Evolutionary conservation across 768 basidiomycete genomes (phyloP), one percentile per base, ranked within the genome.

Genomic region (Podaxis mareebaensis): DNA sequence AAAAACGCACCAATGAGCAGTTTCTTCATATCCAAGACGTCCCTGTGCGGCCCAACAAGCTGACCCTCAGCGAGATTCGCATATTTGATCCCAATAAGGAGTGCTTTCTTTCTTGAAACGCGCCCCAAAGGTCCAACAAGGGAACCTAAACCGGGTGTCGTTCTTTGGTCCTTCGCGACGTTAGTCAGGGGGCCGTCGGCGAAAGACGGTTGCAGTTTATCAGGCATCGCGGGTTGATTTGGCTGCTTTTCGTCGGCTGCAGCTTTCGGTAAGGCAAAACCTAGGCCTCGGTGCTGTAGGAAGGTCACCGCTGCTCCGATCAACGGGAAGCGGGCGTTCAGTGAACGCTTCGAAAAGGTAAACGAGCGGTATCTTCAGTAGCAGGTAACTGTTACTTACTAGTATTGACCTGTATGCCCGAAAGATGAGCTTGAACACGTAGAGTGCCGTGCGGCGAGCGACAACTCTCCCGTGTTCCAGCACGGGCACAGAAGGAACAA

Each of bases 21-120:
- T 1, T 73, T 60, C 28, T 69, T 70, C 71, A 80, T 75, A 13
- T 68, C 68, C 13, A 30, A 46, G 4, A 78, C 77, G 60, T 81
- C 80, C n/a, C 71, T 67, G 61, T 81, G 79, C 0, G 79, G 77
- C 4, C 77, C 77, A 36, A 62, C 70, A 30, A 77, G 66, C 17
- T 33, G 46, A 33, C 64, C 65, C 30, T 69, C 59, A 28, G 67
- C 64, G 53, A 68, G 59, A 13, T 58, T 44, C 24, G 65, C 67
- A 55, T 76, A 73, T 52, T 75, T 71, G 24, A 79, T 76, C 3
- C 78, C 78, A 30, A 80, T 73, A 24, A 80, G 64, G 2, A 80
- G 60, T 0, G 78, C 79, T 52, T 72, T 76, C 66, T 73, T 75
- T 58, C 58, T n/a, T 24, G 58, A 36, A 20, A 7, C 0, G 12